Percentiles rank a stretch among this genome's conserved stretches.
Conservation (phyloP, 495 filamentous ascomycete species). For the Apodospora peruviana region DNA sequence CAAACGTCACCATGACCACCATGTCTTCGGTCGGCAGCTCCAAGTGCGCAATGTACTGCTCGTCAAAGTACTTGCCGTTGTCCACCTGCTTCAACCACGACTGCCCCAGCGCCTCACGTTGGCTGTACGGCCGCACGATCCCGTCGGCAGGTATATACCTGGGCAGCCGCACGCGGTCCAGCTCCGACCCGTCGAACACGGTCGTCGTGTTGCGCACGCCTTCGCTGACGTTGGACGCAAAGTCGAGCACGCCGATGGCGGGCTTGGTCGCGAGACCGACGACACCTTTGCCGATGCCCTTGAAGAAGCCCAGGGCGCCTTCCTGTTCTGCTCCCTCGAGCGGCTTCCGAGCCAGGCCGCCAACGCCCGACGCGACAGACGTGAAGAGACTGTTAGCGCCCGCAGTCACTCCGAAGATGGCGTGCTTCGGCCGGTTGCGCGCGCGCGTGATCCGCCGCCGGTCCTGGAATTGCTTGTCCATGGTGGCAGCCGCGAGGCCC, state of each 20-base stretch:
- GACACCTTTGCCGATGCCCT: slow-evolving; percentile 93
- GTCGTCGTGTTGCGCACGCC: slow-evolving; percentile 98
- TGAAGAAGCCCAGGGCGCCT: slow-evolving; percentile 88
- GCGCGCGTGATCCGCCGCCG: slow-evolving; percentile 88
- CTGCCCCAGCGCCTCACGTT: slow-evolving; percentile 93
- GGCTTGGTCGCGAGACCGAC: slow-evolving; percentile 91
- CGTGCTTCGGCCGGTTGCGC: slow-evolving; percentile 92
- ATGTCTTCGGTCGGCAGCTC: slow-evolving; percentile 87
- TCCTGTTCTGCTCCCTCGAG: slow-evolving; percentile 95
- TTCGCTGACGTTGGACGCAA: slow-evolving; percentile 92
- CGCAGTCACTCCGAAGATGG: slow-evolving; percentile 90
- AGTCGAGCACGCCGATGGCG: slow-evolving; percentile 92
- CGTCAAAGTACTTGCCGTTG: slow-evolving; percentile 94
- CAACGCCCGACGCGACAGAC: slow-evolving; percentile 87
- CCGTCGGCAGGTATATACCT: slow-evolving; percentile 89
- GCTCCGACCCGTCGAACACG: slow-evolving; percentile 89
- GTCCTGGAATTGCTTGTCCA: slow-evolving; percentile 98
- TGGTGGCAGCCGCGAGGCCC: slow-evolving; percentile 83
- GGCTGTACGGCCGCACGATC: slow-evolving; percentile 89
- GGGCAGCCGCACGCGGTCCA: slow-evolving; percentile 87
- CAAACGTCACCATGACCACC: slow-evolving; percentile 92
- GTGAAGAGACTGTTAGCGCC: slow-evolving; percentile 92
- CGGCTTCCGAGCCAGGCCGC: slow-evolving; percentile 86
- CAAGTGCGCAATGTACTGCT: slow-evolving; percentile 93
- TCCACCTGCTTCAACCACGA: slow-evolving; percentile 98